Evolutionary conservation across 306 rosid species (phyloP).

Genomic region (Oemleria cerasiformis): DNA sequence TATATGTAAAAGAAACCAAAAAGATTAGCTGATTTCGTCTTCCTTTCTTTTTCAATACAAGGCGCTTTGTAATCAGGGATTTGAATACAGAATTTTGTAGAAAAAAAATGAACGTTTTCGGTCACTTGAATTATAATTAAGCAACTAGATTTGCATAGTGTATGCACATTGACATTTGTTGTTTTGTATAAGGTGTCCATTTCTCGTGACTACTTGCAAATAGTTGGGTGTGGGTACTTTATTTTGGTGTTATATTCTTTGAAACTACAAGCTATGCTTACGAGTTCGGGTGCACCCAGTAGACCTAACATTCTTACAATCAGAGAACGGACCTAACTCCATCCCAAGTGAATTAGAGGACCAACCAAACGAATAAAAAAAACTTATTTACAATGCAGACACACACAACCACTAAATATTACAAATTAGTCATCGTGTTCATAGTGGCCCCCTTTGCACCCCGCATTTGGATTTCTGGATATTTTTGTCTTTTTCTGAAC

Average conservation of each 20-base stretch:
- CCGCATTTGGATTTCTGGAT: constrained; percentile 18
- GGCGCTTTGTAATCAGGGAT: no score
- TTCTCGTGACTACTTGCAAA: constrained; percentile 10
- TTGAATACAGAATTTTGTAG: no score
- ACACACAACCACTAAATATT: background rate
- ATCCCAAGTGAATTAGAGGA: background rate
- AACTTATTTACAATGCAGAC: background rate
- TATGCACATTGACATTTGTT: background rate
- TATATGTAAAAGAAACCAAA: no score
- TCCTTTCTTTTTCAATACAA: no score
- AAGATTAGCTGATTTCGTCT: no score
- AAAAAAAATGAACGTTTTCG: no score
- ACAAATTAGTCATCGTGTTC: constrained; percentile 13
- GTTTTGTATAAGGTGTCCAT: constrained; percentile 18
- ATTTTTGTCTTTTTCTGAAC: constrained; percentile 21
- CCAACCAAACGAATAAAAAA: background rate
- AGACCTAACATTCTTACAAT: background rate
- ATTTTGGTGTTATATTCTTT: background rate
- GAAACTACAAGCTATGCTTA: background rate
- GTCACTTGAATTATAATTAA: no score
- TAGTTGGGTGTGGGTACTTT: background rate
- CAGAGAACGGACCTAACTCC: background rate
- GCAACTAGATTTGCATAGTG: no score
- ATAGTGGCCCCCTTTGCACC: constrained; percentile 25
- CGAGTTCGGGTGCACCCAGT: background rate